Conservation (phyloP, 345 rosid genomes). For the Brassica cretica region DNA sequence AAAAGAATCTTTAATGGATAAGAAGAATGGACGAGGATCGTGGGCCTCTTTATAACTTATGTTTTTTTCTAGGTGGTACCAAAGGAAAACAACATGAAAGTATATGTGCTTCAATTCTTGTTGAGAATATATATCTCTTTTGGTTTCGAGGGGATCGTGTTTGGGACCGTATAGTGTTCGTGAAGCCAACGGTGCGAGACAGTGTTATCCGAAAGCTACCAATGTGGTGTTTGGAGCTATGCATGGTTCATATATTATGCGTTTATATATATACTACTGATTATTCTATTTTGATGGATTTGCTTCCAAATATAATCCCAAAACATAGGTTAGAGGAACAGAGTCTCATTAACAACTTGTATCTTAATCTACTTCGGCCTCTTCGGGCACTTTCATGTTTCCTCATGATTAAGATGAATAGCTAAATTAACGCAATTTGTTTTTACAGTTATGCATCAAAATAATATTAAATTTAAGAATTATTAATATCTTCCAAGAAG, state of each 20-base stretch:
- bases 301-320: neutral
- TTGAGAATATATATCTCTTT: neutral
- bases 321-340: neutral
- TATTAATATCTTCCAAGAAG: neutral
- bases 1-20: neutral
- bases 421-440: neutral
- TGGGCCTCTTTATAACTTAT: neutral
- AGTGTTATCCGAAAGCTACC: neutral
- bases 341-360: neutral
- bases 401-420: neutral
- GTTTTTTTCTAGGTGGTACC: neutral
- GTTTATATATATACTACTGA: neutral
- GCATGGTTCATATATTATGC: neutral
- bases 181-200: neutral
- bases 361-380: neutral
- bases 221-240: neutral
- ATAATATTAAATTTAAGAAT: neutral
- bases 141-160: neutral
- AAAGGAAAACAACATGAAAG: neutral
- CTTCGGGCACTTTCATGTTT: neutral
- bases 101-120: neutral
- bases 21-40: slow-evolving; percentile 3
- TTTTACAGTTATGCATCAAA: neutral
- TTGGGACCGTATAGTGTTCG: slow-evolving; percentile 2
- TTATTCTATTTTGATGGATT: neutral